Evolutionary conservation across 2,329 filamentous ascomycete genomes (phyloP).

Genomic region (Venturia aucupariae): DNA sequence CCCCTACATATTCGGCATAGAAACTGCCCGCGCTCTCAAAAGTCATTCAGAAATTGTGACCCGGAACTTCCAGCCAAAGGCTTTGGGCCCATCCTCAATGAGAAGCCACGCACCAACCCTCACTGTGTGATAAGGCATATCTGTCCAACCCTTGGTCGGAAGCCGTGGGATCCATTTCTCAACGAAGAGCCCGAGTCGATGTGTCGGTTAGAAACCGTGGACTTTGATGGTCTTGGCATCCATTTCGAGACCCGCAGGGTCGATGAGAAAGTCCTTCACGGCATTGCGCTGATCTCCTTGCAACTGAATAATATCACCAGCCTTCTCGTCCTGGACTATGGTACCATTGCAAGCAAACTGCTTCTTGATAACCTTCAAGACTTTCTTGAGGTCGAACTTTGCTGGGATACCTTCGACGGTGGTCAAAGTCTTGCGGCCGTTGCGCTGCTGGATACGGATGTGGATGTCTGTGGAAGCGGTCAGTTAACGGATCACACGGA

Average conservation of each 20-base stretch:
- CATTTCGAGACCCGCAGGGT: constrained; percentile 90
- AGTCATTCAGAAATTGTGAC: not conserved
- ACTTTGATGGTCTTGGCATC: constrained; percentile 96
- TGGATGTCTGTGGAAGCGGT: constrained; percentile 9
- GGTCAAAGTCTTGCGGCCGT: constrained; percentile 99
- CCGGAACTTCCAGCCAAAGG: constrained; percentile 6
- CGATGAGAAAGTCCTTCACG: constrained; percentile 92
- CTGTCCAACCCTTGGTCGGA: not conserved
- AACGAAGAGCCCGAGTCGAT: constrained; percentile 13
- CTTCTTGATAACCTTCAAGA: constrained; percentile 99
- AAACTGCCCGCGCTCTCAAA: not conserved
- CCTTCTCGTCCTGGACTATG: constrained; percentile 66
- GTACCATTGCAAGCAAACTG: constrained; percentile 99
- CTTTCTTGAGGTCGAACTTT: constrained; percentile 99
- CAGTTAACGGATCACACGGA: not conserved
- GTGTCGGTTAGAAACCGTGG: constrained; percentile 51
- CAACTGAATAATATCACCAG: constrained; percentile 63
- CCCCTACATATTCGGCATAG: not conserved
- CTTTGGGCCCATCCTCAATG: constrained; percentile 3
- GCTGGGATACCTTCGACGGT: constrained; percentile 97
- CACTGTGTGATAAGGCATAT: constrained; percentile 5
- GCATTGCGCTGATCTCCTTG: constrained; percentile 99
- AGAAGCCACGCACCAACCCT: constrained; percentile 2
- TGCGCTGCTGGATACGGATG: constrained; percentile 64
- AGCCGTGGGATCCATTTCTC: constrained; percentile 6